phyloP scores from a whole-genome alignment of 179 eudicot species.

The Silene vulgaris region DNA sequence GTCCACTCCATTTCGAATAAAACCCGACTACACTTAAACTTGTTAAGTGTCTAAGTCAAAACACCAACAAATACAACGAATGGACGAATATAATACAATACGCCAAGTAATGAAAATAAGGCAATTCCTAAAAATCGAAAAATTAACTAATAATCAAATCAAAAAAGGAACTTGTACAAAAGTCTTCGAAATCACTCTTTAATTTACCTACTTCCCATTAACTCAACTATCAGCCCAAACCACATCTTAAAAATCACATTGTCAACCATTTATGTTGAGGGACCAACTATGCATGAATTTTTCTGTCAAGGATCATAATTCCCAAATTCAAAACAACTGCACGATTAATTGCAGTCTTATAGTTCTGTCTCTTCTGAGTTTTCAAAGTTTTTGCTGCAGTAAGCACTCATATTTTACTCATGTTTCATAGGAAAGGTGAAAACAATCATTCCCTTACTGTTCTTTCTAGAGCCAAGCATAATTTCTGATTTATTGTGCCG shows the following conservation, averaged over 20 bases:
- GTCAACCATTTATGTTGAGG: neutral
- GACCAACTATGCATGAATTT: neutral
- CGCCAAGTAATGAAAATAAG: too few species aligned
- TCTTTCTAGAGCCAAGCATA: constrained; percentile 29
- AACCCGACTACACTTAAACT: too few species aligned
- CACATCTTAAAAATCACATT: neutral
- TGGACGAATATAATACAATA: too few species aligned
- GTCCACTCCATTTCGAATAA: too few species aligned
- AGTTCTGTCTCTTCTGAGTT: neutral
- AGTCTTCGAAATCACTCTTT: too few species aligned
- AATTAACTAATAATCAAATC: too few species aligned
- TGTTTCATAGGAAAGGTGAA: constrained; percentile 14
- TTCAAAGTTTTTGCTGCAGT: neutral
- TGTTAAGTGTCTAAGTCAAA: too few species aligned
- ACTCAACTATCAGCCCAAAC: too few species aligned
- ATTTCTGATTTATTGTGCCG: neutral
- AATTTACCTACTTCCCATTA: too few species aligned
- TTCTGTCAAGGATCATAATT: neutral
- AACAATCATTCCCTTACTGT: constrained; percentile 22
- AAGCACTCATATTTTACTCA: constrained; percentile 20
- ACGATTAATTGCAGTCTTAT: neutral
- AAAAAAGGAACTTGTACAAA: too few species aligned
- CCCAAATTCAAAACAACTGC: neutral
- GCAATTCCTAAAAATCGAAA: too few species aligned
- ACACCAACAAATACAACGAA: too few species aligned